Conservation (phyloP, 768 basidiomycete genomes). For the Pholiota molesta region DNA sequence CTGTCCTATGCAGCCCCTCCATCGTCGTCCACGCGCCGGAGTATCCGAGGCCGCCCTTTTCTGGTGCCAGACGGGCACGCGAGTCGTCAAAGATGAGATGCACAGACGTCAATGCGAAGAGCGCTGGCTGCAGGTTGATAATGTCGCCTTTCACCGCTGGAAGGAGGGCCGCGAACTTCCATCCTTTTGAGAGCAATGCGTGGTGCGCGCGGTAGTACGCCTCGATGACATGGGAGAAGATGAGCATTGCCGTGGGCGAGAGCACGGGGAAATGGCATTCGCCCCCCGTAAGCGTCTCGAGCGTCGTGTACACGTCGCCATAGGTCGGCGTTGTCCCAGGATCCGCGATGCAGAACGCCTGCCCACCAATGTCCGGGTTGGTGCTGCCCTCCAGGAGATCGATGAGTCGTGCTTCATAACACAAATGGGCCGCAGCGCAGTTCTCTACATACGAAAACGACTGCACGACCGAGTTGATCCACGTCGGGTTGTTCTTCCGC, state of each 20-base stretch:
- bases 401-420: conserved; percentile 72
- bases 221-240: conserved; percentile 64
- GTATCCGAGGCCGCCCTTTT: conserved; percentile 68
- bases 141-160: conserved; percentile 52
- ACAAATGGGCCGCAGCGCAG: conserved; percentile 69
- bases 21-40: conserved; percentile 58
- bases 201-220: conserved; percentile 51
- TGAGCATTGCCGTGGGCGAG: conserved; percentile 66
- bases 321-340: conserved; percentile 64
- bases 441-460: conserved; percentile 80
- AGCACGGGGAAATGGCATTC: conserved; percentile 56
- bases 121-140: conserved; percentile 59
- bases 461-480: conserved; percentile 59
- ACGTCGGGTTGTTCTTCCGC: conserved; percentile 62
- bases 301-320: conserved; percentile 60
- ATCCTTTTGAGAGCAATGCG: conserved; percentile 35
- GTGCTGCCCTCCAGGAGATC: conserved; percentile 40
- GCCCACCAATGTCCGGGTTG: conserved; percentile 72
- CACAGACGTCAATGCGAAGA: conserved; percentile 54
- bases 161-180: conserved; percentile 32
- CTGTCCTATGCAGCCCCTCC: conserved; percentile 60
- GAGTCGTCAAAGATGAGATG: conserved; percentile 70
- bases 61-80: conserved; percentile 56
- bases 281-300: conserved; percentile 59
- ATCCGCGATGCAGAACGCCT: conserved; percentile 69